Base-by-base conservation (phyloP, 73 alveolate species). In the Loxodes magnus region DNA sequence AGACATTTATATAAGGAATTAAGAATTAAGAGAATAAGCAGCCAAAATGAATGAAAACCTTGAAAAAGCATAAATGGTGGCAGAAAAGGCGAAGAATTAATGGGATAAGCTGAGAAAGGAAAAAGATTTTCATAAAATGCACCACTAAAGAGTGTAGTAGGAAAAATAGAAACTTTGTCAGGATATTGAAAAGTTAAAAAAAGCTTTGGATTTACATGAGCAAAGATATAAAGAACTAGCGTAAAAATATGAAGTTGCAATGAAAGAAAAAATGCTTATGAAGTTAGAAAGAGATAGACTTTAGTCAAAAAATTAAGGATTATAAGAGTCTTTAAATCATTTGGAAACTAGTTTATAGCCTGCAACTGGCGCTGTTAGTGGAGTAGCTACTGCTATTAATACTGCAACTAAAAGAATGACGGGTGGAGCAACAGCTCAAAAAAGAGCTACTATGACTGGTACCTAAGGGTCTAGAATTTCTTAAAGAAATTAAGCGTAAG, bases 81-180 rank as follows among this genome's bases (percentile, higher is more conserved):
- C 94, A 19, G 91, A 80, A 43, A 70, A 87, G 60, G 93, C 96
- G 25, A 73, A 87, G 64, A 81, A 94, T 9, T 82, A 97, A 43
- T 95, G 92, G 72, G 97, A 93, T 65, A 93, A 93, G 76, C 76
- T 95, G 48, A 84, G 95, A 19, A 91, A 92, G 75, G 97, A 94
- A 60, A 90, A 93, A 59, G 99, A 95, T 67, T 93, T 79, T 74
- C 97, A 95, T 61, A 93, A 94, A 56, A 95, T 95, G 73, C 93
- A 94, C 43, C 99, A 95, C 60, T 70, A 96, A 49, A 76, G 99
- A 44, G 99, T 88, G 16, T 88, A 90, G 53, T 79, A 83, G 70
- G 98, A 87, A 63, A 90, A 90, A 51, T 75, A 78, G 43, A 79
- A 72, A 64, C 84, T 87, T 19, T 74, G 80, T 36, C 62, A 69